A percentile compares a stretch with the other conserved stretches of the same genome.
Evolutionary conservation across 2,329 filamentous ascomycete genomes (phyloP).

Genomic region (Dothideomycetes sp.): DNA sequence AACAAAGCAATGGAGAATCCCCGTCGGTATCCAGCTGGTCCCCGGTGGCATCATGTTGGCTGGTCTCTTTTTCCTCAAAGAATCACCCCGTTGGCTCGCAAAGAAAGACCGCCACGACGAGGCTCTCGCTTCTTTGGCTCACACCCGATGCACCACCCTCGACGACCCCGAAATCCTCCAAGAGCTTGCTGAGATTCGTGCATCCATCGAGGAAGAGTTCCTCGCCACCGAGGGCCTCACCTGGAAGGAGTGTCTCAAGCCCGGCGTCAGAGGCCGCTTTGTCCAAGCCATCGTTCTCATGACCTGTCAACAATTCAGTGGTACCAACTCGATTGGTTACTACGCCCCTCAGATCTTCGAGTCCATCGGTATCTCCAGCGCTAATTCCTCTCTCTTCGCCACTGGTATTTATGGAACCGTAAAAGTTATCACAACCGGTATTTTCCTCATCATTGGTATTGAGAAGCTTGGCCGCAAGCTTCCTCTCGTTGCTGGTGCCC

Average conservation of each 20-base stretch:
- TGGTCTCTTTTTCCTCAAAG: conserved; percentile 36
- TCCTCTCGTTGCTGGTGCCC: conserved; percentile 22
- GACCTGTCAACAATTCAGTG: conserved; percentile 62
- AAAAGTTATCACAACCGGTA: conserved; percentile 25
- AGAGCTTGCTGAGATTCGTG: conserved; percentile 28
- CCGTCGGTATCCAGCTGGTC: conserved; percentile 51
- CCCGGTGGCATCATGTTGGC: conserved; percentile 46
- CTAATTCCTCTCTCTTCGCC: conserved; percentile 24
- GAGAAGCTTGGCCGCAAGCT: conserved; percentile 26
- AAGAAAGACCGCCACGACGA: conserved; percentile 58
- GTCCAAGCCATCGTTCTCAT: conserved; percentile 50
- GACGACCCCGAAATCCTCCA: conserved; percentile 14
- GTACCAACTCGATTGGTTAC: conserved; percentile 10
- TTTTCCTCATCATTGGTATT: conserved; percentile 27
- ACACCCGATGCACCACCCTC: conserved; percentile 38
- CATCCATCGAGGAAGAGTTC: conserved; percentile 31
- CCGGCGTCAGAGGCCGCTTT: conserved; percentile 44
- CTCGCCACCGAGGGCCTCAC: conserved; percentile 28
- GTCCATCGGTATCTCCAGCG: conserved; percentile 22
- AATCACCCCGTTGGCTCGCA: conserved; percentile 54
- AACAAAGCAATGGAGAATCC: conserved; percentile 33
- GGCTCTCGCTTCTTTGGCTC: conserved; percentile 40
- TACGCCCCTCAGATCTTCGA: conserved; percentile 29
- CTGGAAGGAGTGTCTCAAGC: conserved; percentile 28
- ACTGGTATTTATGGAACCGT: conserved; percentile 29